Evolutionary conservation across 2,329 filamentous ascomycete species (phyloP).

Genomic region (Alternaria sp.): DNA sequence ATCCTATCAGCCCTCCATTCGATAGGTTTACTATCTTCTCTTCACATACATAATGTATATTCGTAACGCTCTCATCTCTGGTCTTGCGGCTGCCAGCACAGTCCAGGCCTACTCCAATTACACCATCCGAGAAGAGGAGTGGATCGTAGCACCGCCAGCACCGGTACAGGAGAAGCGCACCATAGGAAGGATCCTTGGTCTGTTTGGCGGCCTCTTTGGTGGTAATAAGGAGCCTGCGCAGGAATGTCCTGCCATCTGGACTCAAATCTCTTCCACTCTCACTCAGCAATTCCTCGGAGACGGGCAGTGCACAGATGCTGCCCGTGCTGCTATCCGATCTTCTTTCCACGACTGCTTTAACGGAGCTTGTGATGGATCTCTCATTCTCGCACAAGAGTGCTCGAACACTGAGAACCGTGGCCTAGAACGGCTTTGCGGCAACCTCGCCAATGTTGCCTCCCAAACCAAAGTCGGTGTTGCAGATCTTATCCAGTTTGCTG

Average conservation of each 20-base stretch:
- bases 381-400: conserved; percentile 49
- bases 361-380: conserved; percentile 48
- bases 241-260: conserved; percentile 44
- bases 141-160: neutral
- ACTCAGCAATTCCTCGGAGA: conserved; percentile 44
- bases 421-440: conserved; percentile 53
- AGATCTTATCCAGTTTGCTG: conserved; percentile 51
- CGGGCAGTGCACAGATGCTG: conserved; percentile 48
- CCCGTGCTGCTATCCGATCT: conserved; percentile 45
- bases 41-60: conserved; percentile 45
- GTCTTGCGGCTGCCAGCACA: conserved; percentile 38
- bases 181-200: conserved; percentile 18
- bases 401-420: conserved; percentile 53
- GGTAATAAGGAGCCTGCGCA: conserved; percentile 7
- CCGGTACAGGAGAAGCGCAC: conserved; percentile 27
- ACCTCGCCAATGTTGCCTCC: conserved; percentile 51
- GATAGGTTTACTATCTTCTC: conserved; percentile 1
- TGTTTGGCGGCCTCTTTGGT: conserved; percentile 15
- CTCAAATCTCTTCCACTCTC: conserved; percentile 42
- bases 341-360: conserved; percentile 51
- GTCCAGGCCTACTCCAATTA: conserved; percentile 35
- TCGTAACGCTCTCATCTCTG: conserved; percentile 35
- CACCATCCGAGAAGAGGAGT: conserved; percentile 27
- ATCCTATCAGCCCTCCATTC: conserved; percentile 16
- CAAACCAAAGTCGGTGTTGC: conserved; percentile 50